Base-by-base conservation (phyloP, 2,329 filamentous ascomycete genomes). In the Penicillium sp. region DNA sequence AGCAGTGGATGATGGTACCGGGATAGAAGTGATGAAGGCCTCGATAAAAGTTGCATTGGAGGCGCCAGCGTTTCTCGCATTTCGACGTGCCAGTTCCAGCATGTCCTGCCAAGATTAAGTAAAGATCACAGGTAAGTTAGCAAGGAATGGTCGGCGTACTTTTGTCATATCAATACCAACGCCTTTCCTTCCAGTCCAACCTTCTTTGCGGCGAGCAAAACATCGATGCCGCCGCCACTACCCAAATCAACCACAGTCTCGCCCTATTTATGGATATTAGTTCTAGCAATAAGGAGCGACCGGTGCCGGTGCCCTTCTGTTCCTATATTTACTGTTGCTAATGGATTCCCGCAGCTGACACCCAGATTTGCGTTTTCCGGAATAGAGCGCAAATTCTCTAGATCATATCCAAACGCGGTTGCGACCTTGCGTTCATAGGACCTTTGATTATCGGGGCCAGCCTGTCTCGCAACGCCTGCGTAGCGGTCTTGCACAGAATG, bases 161-260 rank as follows among this genome's bases (percentile, higher is more conserved):
- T 82, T 76, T 58, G 80, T 85, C 79, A 85, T 85, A 61, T 86
- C 83, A 4, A 86, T 70, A 8, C 83, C 84, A 45, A 84, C 3
- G 74, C 80, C 29, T 70, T 76, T 1, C 82, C 82, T 4, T 64
- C 66, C 0, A 60, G 42, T 0, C 81, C 81, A 36, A 85, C 76
- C 60, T 76, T 80, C 26, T 70, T 70, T 3, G 79, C 74, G 9
- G 82, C 81, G 2, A 80, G 75, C 56, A 85, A 83, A 16, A 80
- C 77, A 61, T 86, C 83, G 42, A 85, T 80, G 0, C 83, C 83
- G 7, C 78, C 81, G 2, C 84, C 82, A 56, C 76, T 78, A 2
- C 83, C 83, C 1, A 86, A 70, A 59, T 85, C 83, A 52, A 86
- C 67, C 2, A 85, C 76, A 0, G 76, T 81, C 62, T 86, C 83